A percentile compares a stretch with the other conserved stretches of the same genome.
Evolutionary conservation across 345 rosid species (phyloP).

Genomic region (Abelmoschus esculentus): DNA sequence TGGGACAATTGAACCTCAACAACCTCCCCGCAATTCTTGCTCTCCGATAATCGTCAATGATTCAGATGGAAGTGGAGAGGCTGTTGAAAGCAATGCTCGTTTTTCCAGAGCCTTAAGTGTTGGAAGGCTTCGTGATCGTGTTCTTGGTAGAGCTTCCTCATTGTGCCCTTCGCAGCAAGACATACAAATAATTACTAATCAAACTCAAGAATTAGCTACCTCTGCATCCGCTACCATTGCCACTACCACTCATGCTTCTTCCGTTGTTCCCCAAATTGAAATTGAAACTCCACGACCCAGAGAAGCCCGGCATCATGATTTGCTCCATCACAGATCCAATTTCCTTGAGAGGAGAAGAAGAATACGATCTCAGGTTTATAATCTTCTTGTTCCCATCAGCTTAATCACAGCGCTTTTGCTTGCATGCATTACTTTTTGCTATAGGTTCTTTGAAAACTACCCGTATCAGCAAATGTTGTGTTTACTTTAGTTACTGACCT

Average conservation of each 20-base stretch:
- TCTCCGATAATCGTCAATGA: slow-evolving; percentile 31
- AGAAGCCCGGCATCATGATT: slow-evolving; percentile 74
- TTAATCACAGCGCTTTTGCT: neutral
- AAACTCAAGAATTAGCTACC: slow-evolving; percentile 29
- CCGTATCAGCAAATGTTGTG: neutral
- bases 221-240: slow-evolving; percentile 15
- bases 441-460: neutral
- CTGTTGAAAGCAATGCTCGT: slow-evolving; percentile 69
- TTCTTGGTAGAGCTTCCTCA: slow-evolving; percentile 71
- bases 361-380: slow-evolving; percentile 90
- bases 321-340: slow-evolving; percentile 80
- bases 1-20: neutral
- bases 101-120: slow-evolving; percentile 93
- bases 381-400: slow-evolving; percentile 5
- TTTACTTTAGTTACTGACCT: neutral
- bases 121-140: slow-evolving; percentile 96
- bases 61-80: slow-evolving; percentile 49
- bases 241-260: slow-evolving; percentile 37
- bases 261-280: slow-evolving; percentile 38
- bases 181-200: slow-evolving; percentile 29
- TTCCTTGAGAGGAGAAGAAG: slow-evolving; percentile 89
- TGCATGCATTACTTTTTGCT: slow-evolving; percentile 5
- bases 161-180: slow-evolving; percentile 47
- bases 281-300: slow-evolving; percentile 54
- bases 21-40: neutral